Evolutionary conservation across 306 rosid genomes (phyloP).

Genomic region (Medicago arabica): DNA sequence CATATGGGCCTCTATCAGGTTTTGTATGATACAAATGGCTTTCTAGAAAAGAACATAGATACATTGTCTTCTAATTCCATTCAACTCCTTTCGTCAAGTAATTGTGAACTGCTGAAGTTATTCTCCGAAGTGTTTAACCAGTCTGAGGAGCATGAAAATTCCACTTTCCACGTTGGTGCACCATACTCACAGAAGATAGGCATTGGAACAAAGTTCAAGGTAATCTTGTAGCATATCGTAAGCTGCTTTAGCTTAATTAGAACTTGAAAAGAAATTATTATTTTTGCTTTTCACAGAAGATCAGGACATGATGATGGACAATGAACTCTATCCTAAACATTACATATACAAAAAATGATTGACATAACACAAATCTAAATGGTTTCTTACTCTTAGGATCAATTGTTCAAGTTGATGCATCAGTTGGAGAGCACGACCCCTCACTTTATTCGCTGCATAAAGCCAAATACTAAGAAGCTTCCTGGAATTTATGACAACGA

Average conservation of each 20-base stretch:
- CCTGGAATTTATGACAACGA: constrained; percentile 71
- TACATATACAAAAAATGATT: constrained; percentile 14
- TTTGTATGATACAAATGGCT: constrained; percentile 81
- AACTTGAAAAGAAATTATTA: constrained; percentile 28
- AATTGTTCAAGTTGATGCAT: constrained; percentile 73
- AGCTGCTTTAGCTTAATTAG: constrained; percentile 30
- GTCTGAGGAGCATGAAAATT: constrained; percentile 51
- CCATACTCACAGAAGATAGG: constrained; percentile 52
- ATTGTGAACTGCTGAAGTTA: constrained; percentile 58
- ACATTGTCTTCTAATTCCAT: constrained; percentile 56
- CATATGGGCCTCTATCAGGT: constrained; percentile 60
- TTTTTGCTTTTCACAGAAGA: constrained; percentile 24
- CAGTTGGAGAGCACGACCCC: constrained; percentile 80
- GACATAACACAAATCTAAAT: constrained; percentile 37
- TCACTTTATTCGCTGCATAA: constrained; percentile 89
- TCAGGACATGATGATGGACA: constrained; percentile 33
- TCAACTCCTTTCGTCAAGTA: constrained; percentile 73
- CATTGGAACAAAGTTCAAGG: constrained; percentile 75
- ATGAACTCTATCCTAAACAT: constrained; percentile 24
- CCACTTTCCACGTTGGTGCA: constrained; percentile 45
- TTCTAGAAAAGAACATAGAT: constrained; percentile 86
- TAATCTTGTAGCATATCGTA: constrained; percentile 45
- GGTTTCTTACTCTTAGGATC: constrained; percentile 57
- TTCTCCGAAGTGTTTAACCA: constrained; percentile 63
- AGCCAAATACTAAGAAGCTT: constrained; percentile 78